Conservation (phyloP, 345 rosid genomes). For the Heritiera fomes region DNA sequence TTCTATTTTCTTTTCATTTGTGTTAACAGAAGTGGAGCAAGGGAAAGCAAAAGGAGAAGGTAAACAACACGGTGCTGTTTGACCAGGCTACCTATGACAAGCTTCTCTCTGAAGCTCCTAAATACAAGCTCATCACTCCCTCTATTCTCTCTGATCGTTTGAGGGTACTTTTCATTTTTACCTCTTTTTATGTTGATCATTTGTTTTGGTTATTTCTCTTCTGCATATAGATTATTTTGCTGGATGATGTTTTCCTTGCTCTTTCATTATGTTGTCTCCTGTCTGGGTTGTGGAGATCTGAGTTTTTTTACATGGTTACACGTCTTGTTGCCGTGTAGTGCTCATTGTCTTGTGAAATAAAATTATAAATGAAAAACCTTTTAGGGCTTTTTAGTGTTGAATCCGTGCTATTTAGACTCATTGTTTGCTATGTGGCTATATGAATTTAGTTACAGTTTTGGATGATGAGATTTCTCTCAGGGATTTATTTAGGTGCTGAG, state of each 20-base stretch:
- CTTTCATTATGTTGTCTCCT: neutral
- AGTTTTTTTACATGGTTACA: neutral
- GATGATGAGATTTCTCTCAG: neutral
- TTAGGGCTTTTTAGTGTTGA: neutral
- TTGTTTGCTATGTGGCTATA: neutral
- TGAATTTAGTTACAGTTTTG: neutral
- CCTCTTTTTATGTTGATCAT: neutral
- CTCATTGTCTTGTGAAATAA: neutral
- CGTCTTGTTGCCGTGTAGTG: neutral
- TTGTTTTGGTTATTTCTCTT: neutral
- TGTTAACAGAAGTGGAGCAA: slow-evolving; percentile 78
- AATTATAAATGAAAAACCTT: neutral
- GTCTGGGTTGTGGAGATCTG: neutral
- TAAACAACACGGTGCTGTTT: slow-evolving; percentile 89
- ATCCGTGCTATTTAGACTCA: neutral
- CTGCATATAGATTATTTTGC: neutral
- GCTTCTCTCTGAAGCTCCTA: slow-evolving; percentile 76
- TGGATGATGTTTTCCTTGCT: neutral
- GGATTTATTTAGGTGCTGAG: neutral
- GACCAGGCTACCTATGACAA: slow-evolving; percentile 82
- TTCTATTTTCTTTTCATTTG: neutral
- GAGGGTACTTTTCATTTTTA: slow-evolving; percentile 48
- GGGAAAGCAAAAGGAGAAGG: slow-evolving; percentile 94
- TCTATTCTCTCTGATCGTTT: slow-evolving; percentile 83
- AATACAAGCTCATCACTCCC: slow-evolving; percentile 80